Evolutionary conservation across 2,329 filamentous ascomycete genomes (phyloP), one percentile per base, ranked within the genome.

Genomic region (Triangularia verruculosa): DNA sequence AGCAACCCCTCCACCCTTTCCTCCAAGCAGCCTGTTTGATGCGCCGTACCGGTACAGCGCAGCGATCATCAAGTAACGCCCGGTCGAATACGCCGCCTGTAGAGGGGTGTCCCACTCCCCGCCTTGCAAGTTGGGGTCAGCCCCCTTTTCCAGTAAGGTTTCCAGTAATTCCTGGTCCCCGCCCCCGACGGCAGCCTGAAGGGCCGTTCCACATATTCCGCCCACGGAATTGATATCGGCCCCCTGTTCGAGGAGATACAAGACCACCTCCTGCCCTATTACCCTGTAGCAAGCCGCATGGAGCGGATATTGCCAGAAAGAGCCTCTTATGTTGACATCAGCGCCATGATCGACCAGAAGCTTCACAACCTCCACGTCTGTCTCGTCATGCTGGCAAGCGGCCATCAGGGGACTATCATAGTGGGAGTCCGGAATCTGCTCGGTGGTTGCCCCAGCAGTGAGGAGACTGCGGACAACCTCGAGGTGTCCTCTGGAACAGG

Each of bases 261-360:
- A n/a, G 13, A 24, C 20, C 7, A 13, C 43, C 13, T 25, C 27
- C 9, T 27, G 25, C 22, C 7, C 28, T 4, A 22, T 12, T 3
- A 25, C 7, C 3, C 27, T 47, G 30, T 30, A 57, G 32, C 25
- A 22, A 13, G 39, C 34, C 5, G 47, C 55, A 7, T 58, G 61
- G 6, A 62, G 55, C 8, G 61, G 32, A 24, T 57, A 62, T 3
- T 11, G 15, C 24, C 28, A 20, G 24, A 1, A 3, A 22, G 32
- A 15, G 24, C 17, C 15, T 17, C 22, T n/a, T 11, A 24, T n/a
- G 25, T 62, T 58, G 15, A 64, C 62, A 24, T 64, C 24, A 13
- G 62, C 62, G 7, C 62, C 62, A 8, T 52, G 25, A 2, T 64
- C 51, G 24, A 64, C 52, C 6, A 63, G 47, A 1, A 63, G 47